phyloP scores from a whole-genome alignment of 164 flowering plant species.

The Berberis thunbergii region DNA sequence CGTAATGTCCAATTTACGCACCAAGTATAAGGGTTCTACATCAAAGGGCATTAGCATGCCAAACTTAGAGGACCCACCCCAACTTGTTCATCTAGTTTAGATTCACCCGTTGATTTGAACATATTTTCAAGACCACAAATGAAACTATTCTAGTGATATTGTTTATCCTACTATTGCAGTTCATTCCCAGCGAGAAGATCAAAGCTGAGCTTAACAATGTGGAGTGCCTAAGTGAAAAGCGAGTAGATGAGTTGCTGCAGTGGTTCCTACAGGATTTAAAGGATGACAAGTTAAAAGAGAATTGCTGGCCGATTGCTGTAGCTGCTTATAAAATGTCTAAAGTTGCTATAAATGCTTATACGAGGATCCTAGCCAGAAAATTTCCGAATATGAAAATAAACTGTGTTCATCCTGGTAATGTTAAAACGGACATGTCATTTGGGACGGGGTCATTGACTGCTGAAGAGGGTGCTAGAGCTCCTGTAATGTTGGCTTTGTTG shows the following conservation, averaged over 20 bases:
- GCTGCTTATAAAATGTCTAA: constrained; percentile 19
- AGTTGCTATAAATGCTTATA: constrained; percentile 17
- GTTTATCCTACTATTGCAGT: not conserved
- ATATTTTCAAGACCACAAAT: not conserved
- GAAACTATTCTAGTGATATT: not conserved
- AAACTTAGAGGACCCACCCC: too few relatives aligned
- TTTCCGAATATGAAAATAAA: constrained; percentile 1
- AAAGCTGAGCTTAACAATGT: constrained; percentile 9
- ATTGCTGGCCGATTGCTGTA: constrained; percentile 28
- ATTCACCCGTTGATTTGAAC: not conserved
- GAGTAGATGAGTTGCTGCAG: constrained; percentile 22
- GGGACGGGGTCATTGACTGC: not conserved
- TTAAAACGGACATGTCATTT: not conserved
- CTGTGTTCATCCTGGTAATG: not conserved
- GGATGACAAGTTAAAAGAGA: constrained; percentile 15
- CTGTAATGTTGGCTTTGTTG: too few relatives aligned
- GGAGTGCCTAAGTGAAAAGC: constrained; percentile 22
- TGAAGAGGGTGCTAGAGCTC: too few relatives aligned
- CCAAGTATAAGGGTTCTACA: not conserved
- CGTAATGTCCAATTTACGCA: not conserved
- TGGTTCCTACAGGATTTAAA: constrained; percentile 24
- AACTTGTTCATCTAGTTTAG: not conserved
- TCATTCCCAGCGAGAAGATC: constrained; percentile 11
- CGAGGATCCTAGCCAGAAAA: constrained; percentile 18
- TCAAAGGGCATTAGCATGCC: not conserved